Evolutionary conservation across 2,329 filamentous ascomycete genomes (phyloP).

Genomic region (Colletotrichum abscissum): DNA sequence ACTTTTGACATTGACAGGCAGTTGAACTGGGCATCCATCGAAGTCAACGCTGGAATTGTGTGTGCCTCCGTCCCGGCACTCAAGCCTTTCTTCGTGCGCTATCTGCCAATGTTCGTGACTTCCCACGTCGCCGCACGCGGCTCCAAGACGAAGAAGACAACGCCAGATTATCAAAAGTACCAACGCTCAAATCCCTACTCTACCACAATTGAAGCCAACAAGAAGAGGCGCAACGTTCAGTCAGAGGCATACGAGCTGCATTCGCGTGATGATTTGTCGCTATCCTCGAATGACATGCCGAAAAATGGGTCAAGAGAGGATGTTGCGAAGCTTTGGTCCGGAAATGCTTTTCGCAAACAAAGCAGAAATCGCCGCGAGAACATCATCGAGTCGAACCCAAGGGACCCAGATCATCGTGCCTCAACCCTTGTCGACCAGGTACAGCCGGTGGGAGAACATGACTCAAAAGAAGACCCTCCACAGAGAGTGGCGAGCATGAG

Average conservation of each 20-base stretch:
- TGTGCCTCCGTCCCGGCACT: constrained; percentile 35
- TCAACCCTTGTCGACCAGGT: background rate
- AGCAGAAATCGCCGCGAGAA: background rate
- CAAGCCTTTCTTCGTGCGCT: constrained; percentile 38
- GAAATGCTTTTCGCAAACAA: constrained; percentile 11
- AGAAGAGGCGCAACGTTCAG: constrained; percentile 32
- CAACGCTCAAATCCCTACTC: constrained; percentile 15
- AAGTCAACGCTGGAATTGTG: constrained; percentile 35
- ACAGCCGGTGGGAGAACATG: background rate
- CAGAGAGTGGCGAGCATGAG: constrained; percentile 3
- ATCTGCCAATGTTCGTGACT: constrained; percentile 33
- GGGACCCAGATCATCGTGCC: background rate
- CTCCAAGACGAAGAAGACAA: background rate
- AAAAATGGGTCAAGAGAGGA: constrained; percentile 12
- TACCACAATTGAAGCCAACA: constrained; percentile 28
- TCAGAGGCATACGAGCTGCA: constrained; percentile 34
- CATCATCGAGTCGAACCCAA: constrained; percentile 1
- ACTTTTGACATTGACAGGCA: constrained; percentile 42
- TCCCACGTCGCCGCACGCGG: constrained; percentile 11
- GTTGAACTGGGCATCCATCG: constrained; percentile 43
- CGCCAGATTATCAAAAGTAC: constrained; percentile 7
- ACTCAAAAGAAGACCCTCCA: background rate
- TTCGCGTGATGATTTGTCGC: constrained; percentile 18
- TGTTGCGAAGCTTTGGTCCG: constrained; percentile 30
- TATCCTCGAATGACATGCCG: constrained; percentile 6